phyloP scores from a whole-genome alignment of 805 yeast genomes.

The Kodamaea kaohsiungensis region DNA sequence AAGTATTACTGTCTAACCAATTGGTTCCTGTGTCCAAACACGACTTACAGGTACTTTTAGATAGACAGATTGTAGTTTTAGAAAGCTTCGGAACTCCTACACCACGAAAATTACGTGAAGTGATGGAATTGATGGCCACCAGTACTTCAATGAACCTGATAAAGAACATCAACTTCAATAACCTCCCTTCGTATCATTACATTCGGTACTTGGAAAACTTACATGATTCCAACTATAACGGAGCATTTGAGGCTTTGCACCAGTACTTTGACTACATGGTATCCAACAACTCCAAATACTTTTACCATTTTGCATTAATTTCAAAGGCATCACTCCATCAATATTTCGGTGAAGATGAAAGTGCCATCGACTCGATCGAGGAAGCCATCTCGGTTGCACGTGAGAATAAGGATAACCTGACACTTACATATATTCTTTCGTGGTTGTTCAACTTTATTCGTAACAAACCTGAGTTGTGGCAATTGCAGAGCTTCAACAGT shows the following conservation, averaged over 20 bases:
- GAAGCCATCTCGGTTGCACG: conserved; percentile 89
- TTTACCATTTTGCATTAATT: conserved; percentile 75
- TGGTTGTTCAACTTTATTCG: conserved; percentile 75
- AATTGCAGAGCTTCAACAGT: conserved; percentile 45
- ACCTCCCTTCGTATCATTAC: conserved; percentile 48
- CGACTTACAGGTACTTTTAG: conserved; percentile 51
- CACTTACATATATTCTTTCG: conserved; percentile 69
- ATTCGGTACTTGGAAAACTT: conserved; percentile 61
- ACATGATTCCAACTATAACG: conserved; percentile 60
- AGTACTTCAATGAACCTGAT: conserved; percentile 38
- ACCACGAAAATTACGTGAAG: conserved; percentile 42
- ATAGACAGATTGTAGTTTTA: conserved; percentile 52
- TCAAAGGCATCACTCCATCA: conserved; percentile 73
- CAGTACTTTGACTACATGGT: conserved; percentile 77
- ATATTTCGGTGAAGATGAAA: conserved; percentile 61
- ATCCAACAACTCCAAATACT: conserved; percentile 59
- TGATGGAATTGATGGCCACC: conserved; percentile 49
- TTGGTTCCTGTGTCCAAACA: conserved; percentile 47
- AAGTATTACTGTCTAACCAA: conserved; percentile 7
- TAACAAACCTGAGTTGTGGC: conserved; percentile 60
- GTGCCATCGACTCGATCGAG: conserved; percentile 76
- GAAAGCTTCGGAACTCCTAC: conserved; percentile 55
- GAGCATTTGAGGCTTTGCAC: conserved; percentile 50
- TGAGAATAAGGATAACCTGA: conserved; percentile 73
- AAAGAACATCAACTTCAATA: conserved; percentile 31